phyloP scores from a whole-genome alignment of 306 rosid species.

The Canavalia gladiata region DNA sequence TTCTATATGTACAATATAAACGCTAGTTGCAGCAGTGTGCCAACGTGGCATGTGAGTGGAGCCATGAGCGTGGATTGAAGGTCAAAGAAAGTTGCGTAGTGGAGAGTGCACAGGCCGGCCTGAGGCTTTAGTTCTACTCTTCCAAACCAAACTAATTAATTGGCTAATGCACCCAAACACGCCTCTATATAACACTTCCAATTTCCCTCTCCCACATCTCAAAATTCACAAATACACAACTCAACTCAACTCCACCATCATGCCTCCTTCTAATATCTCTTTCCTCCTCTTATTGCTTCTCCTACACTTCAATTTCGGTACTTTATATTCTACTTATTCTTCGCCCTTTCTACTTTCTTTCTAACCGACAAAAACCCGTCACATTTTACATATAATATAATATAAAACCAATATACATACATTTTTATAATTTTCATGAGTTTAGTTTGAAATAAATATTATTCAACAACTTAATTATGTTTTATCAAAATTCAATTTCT shows the following conservation, averaged over 20 bases:
- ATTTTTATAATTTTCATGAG: too few relatives aligned
- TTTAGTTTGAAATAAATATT: neutral
- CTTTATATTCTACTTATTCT: neutral
- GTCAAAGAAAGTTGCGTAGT: slow-evolving; percentile 68
- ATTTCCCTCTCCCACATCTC: neutral
- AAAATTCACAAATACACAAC: neutral
- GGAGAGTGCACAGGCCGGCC: slow-evolving; percentile 45
- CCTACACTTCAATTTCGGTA: slow-evolving; percentile 62
- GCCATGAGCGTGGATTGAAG: slow-evolving; percentile 50
- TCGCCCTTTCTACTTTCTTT: neutral
- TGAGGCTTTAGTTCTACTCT: slow-evolving; percentile 18
- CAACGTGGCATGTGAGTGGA: slow-evolving; percentile 19
- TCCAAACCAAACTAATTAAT: neutral
- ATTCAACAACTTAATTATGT: neutral
- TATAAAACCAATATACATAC: too few relatives aligned
- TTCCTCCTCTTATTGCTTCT: slow-evolving; percentile 54
- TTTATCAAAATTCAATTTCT: neutral
- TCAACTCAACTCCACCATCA: slow-evolving; percentile 20
- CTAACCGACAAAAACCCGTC: neutral
- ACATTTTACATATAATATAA: neutral
- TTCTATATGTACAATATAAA: neutral
- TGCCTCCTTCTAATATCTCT: slow-evolving; percentile 24
- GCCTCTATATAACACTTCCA: slow-evolving; percentile 50
- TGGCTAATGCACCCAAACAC: neutral
- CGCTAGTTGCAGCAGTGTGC: neutral